Conservation (phyloP, 805 yeast genomes). For the Kazachstania martiniae region DNA sequence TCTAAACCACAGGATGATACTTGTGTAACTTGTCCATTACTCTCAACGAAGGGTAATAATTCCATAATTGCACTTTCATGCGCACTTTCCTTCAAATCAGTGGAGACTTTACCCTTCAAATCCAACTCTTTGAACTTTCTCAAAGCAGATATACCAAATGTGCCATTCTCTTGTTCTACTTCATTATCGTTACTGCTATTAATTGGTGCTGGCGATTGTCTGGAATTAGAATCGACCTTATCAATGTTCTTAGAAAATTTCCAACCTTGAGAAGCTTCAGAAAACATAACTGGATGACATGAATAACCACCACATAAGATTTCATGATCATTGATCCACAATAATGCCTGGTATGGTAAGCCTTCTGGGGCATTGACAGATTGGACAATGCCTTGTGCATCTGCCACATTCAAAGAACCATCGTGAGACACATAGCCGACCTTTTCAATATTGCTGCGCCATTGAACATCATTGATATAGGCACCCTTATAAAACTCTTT, state of each 20-base stretch:
- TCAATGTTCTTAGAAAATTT: constrained; percentile 48
- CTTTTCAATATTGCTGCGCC: constrained; percentile 69
- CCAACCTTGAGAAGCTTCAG: constrained; percentile 62
- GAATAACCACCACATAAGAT: constrained; percentile 86
- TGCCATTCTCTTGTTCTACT: constrained; percentile 40
- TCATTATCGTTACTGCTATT: constrained; percentile 28
- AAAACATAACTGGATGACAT: constrained; percentile 79
- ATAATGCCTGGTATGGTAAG: constrained; percentile 70
- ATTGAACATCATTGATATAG: constrained; percentile 87
- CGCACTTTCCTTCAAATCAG: constrained; percentile 46
- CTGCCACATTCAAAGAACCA: constrained; percentile 69
- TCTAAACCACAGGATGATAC: constrained; percentile 77
- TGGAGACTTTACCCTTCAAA: constrained; percentile 69
- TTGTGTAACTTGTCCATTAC: constrained; percentile 43
- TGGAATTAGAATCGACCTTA: constrained; percentile 21
- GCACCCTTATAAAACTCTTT: constrained; percentile 48
- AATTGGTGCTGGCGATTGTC: constrained; percentile 2
- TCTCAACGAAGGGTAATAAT: constrained; percentile 40
- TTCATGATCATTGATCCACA: constrained; percentile 56
- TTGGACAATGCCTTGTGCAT: constrained; percentile 31
- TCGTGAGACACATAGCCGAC: constrained; percentile 82
- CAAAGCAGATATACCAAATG: constrained; percentile 63
- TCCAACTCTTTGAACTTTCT: constrained; percentile 94
- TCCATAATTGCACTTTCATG: constrained; percentile 86
- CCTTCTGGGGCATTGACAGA: constrained; percentile 28